phyloP scores from a whole-genome alignment of 108 stramenopile species.

The Chaetoceros tenuissimus region DNA sequence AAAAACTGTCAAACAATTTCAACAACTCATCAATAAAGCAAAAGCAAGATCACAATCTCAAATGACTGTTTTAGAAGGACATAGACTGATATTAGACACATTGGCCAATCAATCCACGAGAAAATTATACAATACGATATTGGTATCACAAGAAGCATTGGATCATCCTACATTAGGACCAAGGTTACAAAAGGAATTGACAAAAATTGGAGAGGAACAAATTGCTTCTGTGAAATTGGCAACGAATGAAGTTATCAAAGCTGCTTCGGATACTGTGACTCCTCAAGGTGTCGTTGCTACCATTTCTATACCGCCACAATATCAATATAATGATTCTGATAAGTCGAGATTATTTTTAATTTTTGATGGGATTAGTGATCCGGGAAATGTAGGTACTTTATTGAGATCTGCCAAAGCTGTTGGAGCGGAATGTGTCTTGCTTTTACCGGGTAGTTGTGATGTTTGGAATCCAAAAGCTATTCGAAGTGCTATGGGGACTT shows the following conservation, averaged over 20 bases:
- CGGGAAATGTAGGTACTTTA: constrained; percentile 82
- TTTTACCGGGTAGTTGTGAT: constrained; percentile 71
- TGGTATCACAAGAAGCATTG: constrained; percentile 41
- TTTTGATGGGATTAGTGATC: constrained; percentile 80
- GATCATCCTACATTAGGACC: not conserved
- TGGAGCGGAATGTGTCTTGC: constrained; percentile 47
- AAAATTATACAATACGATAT: constrained; percentile 42
- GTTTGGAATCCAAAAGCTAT: constrained; percentile 83
- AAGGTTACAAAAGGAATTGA: constrained; percentile 17
- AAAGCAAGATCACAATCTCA: constrained; percentile 48
- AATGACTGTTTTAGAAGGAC: constrained; percentile 74
- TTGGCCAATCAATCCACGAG: constrained; percentile 50
- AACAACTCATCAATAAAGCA: constrained; percentile 51
- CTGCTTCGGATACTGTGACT: constrained; percentile 60
- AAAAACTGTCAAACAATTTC: constrained; percentile 64
- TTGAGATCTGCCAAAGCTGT: constrained; percentile 60
- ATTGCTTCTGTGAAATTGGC: constrained; percentile 20
- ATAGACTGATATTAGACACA: constrained; percentile 68
- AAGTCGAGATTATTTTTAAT: constrained; percentile 38
- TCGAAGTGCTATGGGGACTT: constrained; percentile 69
- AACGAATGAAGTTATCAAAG: constrained; percentile 50
- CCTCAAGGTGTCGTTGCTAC: constrained; percentile 77
- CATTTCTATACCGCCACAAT: constrained; percentile 51
- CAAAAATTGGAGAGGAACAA: constrained; percentile 8
- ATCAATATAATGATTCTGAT: constrained; percentile 11